Evolutionary conservation across 805 yeast species (phyloP), one percentile per base, ranked within the genome.

Genomic region (Helenozyma rhizophorensis): DNA sequence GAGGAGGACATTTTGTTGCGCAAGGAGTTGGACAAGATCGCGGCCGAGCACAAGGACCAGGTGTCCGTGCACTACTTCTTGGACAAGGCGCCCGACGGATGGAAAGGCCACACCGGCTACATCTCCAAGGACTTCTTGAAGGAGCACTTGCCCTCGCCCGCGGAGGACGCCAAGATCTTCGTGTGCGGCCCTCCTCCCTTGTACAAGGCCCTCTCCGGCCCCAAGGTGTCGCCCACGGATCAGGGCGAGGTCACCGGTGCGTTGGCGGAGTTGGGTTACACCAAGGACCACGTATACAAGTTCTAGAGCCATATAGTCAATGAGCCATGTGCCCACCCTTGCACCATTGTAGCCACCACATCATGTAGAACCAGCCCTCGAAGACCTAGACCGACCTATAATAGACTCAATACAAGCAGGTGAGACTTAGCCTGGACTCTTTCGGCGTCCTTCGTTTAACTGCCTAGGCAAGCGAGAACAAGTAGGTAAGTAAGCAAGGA

Each of bases 131-230:
- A 84, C 7, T 79, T 70, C 62, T 68, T 90, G 57, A 55, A 68
- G 44, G 56, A 67, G 39, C 63, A 75, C 58, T 62, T 85, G 45
- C 79, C 90, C 37, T 69, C 72, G 45, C 81, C 96, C 22, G 53
- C 72, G 14, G 70, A 64, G 30, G 83, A 77, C 37, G 40, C 53
- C 36, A 76, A 80, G 61, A 74, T 89, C 37, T 90, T 84, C 50
- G 83, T 90, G 36, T 93, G 98, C 64, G 98, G 98, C 36, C 98
- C 98, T 39, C 95, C 96, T 53, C 83, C 84, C 25, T 72, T 93
- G 58, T 85, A 85, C 80, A 72, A 82, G 34, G 88, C 95, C 37
- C 54, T 88, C 47, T 85, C 96, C 19, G 98, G 98, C 55, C 60
- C 62, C 50, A 90, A 90, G 76, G 71, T 65, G 28, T 79, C 93